Conservation (phyloP, 2,329 filamentous ascomycete genomes). For the Pseudogymnoascus sp. region DNA sequence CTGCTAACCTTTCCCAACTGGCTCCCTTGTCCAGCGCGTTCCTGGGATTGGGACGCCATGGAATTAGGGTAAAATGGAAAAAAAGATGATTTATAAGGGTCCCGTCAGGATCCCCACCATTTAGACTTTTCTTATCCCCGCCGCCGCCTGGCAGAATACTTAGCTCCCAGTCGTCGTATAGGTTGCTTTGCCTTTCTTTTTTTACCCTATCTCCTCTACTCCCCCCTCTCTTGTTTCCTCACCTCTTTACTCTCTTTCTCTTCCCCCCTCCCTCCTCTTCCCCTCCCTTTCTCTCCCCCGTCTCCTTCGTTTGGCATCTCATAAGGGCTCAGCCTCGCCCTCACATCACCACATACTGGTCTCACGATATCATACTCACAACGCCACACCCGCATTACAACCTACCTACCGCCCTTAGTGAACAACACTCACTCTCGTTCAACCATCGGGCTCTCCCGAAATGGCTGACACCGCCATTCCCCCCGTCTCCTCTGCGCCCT, state of each 20-base stretch:
- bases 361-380: not conserved
- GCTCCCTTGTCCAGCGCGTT: not conserved
- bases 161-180: not conserved
- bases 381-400: not conserved
- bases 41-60: constrained; percentile 1
- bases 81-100: constrained; percentile 2
- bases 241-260: not conserved
- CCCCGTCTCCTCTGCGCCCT: not conserved
- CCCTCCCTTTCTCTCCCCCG: not conserved
- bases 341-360: not conserved
- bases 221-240: not conserved
- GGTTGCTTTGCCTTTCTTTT: not conserved
- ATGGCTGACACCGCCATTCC: not conserved
- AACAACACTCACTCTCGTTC: not conserved
- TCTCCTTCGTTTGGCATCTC: not conserved
- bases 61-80: not conserved
- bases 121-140: constrained; percentile 6
- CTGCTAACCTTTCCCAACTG: not conserved
- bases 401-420: not conserved
- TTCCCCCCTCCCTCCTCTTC: not conserved
- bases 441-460: not conserved
- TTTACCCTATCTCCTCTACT: not conserved
- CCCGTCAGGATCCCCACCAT: constrained; percentile 2
- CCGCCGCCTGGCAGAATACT: not conserved
- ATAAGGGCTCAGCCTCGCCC: not conserved